Evolutionary conservation across 164 flowering plant genomes (phyloP), one percentile per base, ranked within the genome.

Genomic region (Chloranthus sessilifolius): DNA sequence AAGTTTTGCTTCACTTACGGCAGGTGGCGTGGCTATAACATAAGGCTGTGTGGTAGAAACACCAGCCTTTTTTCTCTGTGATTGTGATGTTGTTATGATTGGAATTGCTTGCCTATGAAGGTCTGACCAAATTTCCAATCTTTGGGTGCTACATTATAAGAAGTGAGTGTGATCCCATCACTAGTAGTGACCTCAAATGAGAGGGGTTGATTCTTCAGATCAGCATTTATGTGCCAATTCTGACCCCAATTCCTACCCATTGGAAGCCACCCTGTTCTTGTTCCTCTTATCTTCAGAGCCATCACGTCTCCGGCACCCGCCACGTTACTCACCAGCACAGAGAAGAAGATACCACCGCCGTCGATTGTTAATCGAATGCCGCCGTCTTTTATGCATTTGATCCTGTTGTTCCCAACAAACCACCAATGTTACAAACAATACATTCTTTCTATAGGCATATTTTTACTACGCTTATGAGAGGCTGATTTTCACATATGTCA

Each of bases 181-280:
- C 96, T 79, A 11, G 64, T 55, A 19, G 83, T 83, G 56, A 88
- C 70, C 73, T 92, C 98, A 50, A 92, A 88, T 4, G 98, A 85
- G 55, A 92, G 82, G 35, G 96, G 81, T 47, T 88, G 98, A 16
- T 78, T 77, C 71, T 63, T 75, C 23, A 92, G 53, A 61, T 83
- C 82, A 8, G 94, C 96, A 75, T 66, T 88, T 27, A 85, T 59
- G 53, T 82, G 95, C 96, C 98, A 92, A 47, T 74, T 83, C 46
- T 83, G 95, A 6, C 98, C 98, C 98, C 98, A 92, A 38, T 83
- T 88, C 62, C 95, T 66, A 14, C 90, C 95, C 98, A 92, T 85
- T 21, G 78, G 77, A 49, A 92, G 85, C 98, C 96, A 92, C 30
- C 96, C 98, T 1, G 94, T 88, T 65, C 68, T 74, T 24, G 96